Evolutionary conservation across 306 rosid species (phyloP), one percentile per base, ranked within the genome.

Genomic region (Echinosophora koreensis): DNA sequence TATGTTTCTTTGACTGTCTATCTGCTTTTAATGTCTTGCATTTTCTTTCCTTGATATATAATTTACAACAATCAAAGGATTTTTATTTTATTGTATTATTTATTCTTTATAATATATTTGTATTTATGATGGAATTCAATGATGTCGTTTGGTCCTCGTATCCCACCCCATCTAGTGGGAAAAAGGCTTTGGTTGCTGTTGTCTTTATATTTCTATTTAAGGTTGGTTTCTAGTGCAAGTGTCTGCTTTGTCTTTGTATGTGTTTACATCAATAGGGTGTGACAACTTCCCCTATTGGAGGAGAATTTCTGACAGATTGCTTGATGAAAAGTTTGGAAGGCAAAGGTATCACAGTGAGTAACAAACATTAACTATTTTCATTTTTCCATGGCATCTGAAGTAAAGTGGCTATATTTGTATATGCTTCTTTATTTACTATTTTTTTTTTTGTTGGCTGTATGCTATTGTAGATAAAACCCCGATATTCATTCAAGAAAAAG

Each of bases 251-350:
- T 13, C 28, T 28, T 35, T 63, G 76, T 42, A 44, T 69, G n/a
- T 32, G 73, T 67, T 57, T 42, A 57, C 78, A 62, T 85, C 76
- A 38, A 65, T 81, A 95, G 99, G 99, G 97, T 79, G 99, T 95
- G 81, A 85, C 86, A 70, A 84, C 97, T 73, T 95, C 97, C 81
- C 97, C 96, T 47, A 89, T 95, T 69, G 99, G 99, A 83, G 99
- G 99, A 71, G 99, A 95, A 42, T 88, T 90, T 88, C 99, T 95
- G 39, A 92, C 97, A 46, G 99, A 95, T 50, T 95, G 99, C 86
- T 84, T 95, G 91, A 82, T 80, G 81, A 95, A 92, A 87, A 95
- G 99, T 86, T 87, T 95, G 94, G 99, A 91, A 81, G 92, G 97
- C 87, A 95, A 92, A 89, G 97, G 97, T 69, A 85, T 95, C 57